Base-by-base conservation (phyloP, 1,284 basidiomycete species). In the Volvariella volvacea region DNA sequence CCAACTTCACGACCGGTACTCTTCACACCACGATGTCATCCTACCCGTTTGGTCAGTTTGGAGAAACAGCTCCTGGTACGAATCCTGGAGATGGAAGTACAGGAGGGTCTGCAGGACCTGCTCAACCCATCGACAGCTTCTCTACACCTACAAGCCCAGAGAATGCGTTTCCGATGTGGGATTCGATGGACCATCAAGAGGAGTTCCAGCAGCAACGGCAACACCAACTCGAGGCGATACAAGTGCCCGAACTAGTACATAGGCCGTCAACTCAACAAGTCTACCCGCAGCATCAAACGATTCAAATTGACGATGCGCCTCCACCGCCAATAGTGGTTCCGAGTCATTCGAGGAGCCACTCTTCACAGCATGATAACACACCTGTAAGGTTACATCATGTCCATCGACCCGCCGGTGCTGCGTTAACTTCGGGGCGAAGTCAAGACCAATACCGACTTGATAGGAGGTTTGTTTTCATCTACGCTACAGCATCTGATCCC, bases 301-400 rank as follows among this genome's bases (percentile, higher is more conserved):
- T 47, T 31, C 45, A 39, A 25, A 40, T 43, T 47, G 45, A 47
- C 28, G 45, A 47, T 16, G 40, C 32, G 22, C 40, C 25, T 4
- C 32, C 42, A 21, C 32, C 36, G n/a, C 10, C 39, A 19, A 39
- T 25, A 42, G 36, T 47, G 25, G 45, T 43, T 20, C 41, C 45
- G 12, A 43, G 41, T 19, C 45, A 43, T 37, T 42, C 39, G 38
- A 41, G 36, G 21, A 22, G 40, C 28, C 44, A 20, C n/a, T 10
- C 19, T 15, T 4, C 20, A 9, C 15, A 25, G 20, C 54, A 50
- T 42, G 53, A 56, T 41, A 40, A 52, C 40, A 42, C 50, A 36
- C 55, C 54, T 41, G 46, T 55, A 16, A 43, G 34, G 22, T 50
- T 54, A n/a, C 54, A 51, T 41, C 55, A 51, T 38, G 50, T 51